phyloP scores from a whole-genome alignment of 208 protist genomes.

The Leptomonas pyrrhocoris region DNA sequence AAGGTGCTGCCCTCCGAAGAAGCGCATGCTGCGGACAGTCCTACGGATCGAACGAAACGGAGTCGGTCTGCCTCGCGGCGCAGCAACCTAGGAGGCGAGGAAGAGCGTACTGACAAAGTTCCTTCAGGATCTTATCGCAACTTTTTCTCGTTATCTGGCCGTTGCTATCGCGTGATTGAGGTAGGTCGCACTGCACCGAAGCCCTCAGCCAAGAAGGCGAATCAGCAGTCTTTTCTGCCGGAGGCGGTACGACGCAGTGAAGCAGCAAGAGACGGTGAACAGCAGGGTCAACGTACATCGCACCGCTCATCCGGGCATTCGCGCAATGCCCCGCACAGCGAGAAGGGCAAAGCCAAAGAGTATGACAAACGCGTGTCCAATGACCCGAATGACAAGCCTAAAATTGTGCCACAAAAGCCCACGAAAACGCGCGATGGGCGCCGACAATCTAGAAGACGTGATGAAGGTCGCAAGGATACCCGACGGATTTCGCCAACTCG shows the following conservation, averaged over 20 bases:
- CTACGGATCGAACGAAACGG: background rate
- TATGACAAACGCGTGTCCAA: background rate
- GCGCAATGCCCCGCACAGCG: background rate
- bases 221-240: background rate
- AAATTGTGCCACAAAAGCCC: background rate
- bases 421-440: background rate
- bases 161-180: conserved; percentile 8
- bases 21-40: background rate
- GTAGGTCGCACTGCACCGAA: background rate
- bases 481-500: background rate
- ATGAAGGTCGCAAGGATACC: background rate
- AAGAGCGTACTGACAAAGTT: background rate
- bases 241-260: background rate
- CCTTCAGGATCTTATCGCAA: background rate
- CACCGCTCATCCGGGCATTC: background rate
- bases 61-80: background rate
- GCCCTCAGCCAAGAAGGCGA: background rate
- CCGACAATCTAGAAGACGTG: background rate
- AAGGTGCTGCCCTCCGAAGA: background rate
- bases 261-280: background rate
- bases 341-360: background rate
- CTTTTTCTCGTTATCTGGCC: conserved; percentile 3
- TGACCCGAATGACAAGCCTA: background rate
- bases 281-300: conserved; percentile 8
- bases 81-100: background rate